Evolutionary conservation across 1,284 basidiomycete species (phyloP), one percentile per base, ranked within the genome.

Genomic region (Trichosporon sp.): DNA sequence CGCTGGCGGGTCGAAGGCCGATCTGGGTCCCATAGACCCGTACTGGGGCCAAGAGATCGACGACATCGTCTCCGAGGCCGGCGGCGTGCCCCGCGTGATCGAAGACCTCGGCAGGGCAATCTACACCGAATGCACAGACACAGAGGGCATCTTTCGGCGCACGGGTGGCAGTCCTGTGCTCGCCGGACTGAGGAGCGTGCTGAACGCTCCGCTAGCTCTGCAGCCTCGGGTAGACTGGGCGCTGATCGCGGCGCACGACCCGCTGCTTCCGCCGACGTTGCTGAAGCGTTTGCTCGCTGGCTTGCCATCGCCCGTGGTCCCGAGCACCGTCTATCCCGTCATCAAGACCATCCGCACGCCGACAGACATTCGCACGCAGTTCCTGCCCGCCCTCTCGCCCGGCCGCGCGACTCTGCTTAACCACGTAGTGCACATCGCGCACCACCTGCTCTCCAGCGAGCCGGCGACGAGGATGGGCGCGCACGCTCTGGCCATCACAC

Each of bases 71-170:
- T 34, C 60, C 3, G 70, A 71, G 16, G 44, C 46, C 0, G 73
- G 72, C 2, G 58, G 62, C 21, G 36, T 74, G 9, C 74, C 73
- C 4, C 61, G 57, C 5, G 40, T 72, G 32, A 33, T 78, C 4
- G 52, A 57, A 0, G 62, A 69, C 1, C 57, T 79, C 14, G 46
- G 69, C n/a, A 58, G 59, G 3, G 69, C 67, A 4, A 78, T 79
- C 21, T 33, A 74, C 27, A 29, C n/a, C 5, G 62, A 72, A 44
- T 75, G 74, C 58, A 62, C 66, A 0, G 25, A 5, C 0, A 71
- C 69, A 0, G 75, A 78, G 61, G 77, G 77, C 34, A 70, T 77
- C 32, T 79, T 78, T 63, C 69, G 77, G 37, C 64, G 73, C 13
- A 61, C 69, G 1, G 65, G 73, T 1, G 71, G 70, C 49, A 67